Evolutionary conservation across 2,329 filamentous ascomycete species (phyloP).

Genomic region (Capronia coronata): DNA sequence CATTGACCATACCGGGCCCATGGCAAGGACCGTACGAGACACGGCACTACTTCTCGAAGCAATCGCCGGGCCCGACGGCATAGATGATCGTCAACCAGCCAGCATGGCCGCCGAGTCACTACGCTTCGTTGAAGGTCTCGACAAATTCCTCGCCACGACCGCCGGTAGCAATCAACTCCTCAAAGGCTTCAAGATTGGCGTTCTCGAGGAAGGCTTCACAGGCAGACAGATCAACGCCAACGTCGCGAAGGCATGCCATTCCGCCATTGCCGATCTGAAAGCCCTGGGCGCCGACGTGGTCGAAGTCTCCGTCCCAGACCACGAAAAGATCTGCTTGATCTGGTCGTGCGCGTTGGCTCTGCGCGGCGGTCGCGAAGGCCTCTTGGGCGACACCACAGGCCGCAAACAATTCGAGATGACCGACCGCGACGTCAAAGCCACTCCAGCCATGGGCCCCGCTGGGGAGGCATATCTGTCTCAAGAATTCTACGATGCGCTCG

Average conservation of each 20-base stretch:
- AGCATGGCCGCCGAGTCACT: conserved; percentile 16
- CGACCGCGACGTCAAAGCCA: not conserved
- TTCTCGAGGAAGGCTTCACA: conserved; percentile 44
- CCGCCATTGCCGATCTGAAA: conserved; percentile 39
- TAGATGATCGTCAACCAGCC: conserved; percentile 39
- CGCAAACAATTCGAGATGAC: conserved; percentile 7
- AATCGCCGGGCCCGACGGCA: conserved; percentile 42
- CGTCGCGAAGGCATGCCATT: conserved; percentile 40
- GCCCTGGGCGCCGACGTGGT: conserved; percentile 46
- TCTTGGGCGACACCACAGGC: conserved; percentile 4
- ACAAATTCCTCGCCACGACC: not conserved
- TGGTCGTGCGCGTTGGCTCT: conserved; percentile 1
- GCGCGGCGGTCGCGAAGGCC: conserved; percentile 1
- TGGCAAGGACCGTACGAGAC: conserved; percentile 37
- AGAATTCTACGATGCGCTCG: conserved; percentile 6
- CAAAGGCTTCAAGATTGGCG: conserved; percentile 37
- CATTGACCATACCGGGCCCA: conserved; percentile 45
- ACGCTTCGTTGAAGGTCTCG: not conserved
- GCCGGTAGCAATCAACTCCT: not conserved
- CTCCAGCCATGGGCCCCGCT: not conserved
- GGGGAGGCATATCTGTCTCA: conserved; percentile 5
- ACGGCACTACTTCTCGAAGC: conserved; percentile 39
- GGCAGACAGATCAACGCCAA: conserved; percentile 36
- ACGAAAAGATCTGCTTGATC: conserved; percentile 24
- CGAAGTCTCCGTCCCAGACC: conserved; percentile 45